A percentile compares a stretch with the other conserved stretches of the same genome.
These are phyloP conservation scores for Scheffersomyces stipitis DNA, from an alignment of 805 yeast species.

Conservation along the genomic window DNA sequence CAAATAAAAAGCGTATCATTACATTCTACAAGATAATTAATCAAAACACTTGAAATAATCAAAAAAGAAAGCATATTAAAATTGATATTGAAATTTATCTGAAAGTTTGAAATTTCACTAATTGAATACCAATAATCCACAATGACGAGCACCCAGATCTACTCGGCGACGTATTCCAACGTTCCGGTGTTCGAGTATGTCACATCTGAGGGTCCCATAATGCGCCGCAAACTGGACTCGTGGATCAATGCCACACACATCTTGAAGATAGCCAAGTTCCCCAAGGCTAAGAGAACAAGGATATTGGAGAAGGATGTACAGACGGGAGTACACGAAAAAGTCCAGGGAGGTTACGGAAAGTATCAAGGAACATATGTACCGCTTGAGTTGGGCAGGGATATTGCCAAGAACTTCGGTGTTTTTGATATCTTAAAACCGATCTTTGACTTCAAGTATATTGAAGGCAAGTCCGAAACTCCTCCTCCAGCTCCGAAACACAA, in stretches of 20 bases:
- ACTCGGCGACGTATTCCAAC: conserved; percentile 74
- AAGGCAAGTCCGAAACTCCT: conserved; percentile 39
- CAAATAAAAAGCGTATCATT: no score
- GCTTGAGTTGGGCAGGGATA: conserved; percentile 37
- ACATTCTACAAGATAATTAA: no score
- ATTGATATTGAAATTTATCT: no score
- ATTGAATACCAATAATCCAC: background rate
- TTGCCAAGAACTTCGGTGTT: conserved; percentile 40
- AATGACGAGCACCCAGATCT: conserved; percentile 33
- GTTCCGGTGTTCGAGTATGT: conserved; percentile 70
- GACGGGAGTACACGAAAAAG: conserved; percentile 65
- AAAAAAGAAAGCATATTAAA: no score
- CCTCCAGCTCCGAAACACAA: conserved; percentile 49
- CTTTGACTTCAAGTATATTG: conserved; percentile 31
- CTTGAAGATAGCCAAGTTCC: conserved; percentile 65
- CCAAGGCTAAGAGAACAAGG: conserved; percentile 62
- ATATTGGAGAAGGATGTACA: conserved; percentile 63
- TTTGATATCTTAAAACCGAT: conserved; percentile 48
- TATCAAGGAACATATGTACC: conserved; percentile 55
- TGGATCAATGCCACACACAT: conserved; percentile 75
- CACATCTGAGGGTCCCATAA: conserved; percentile 66
- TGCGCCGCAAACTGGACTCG: conserved; percentile 63
- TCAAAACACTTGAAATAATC: no score
- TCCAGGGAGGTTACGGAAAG: conserved; percentile 74
- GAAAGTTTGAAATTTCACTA: no score